Evolutionary conservation across 83 land plant species (phyloP).

Genomic region (Thuja plicata): DNA sequence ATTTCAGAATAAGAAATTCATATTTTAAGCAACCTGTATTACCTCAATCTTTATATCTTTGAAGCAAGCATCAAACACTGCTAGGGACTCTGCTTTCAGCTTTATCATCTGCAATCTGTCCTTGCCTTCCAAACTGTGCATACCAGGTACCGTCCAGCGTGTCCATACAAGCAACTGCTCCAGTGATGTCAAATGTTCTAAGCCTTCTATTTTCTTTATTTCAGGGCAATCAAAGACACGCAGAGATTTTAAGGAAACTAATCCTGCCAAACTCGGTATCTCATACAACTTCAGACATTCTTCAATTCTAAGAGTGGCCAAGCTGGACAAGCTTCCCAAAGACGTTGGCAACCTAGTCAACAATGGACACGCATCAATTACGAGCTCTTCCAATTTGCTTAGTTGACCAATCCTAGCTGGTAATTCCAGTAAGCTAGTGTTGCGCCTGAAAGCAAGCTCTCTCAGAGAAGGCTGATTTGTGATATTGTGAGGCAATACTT

Average conservation of each 20-base stretch:
- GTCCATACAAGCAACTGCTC: background rate
- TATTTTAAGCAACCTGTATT: background rate
- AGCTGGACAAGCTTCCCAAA: background rate
- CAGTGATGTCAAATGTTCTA: background rate
- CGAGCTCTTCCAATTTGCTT: background rate
- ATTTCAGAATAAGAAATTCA: background rate
- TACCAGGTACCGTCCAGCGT: background rate
- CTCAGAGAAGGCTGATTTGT: background rate
- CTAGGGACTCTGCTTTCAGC: background rate
- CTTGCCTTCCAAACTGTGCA: background rate
- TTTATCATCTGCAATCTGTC: background rate
- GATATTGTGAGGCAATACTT: background rate
- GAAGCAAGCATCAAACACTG: background rate
- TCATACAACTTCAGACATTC: background rate
- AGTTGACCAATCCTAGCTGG: background rate
- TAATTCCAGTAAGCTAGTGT: background rate
- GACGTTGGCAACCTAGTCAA: background rate
- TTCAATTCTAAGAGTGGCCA: background rate
- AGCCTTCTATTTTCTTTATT: background rate
- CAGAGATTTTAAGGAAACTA: background rate
- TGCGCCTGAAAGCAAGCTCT: accelerated
- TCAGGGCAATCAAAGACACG: background rate
- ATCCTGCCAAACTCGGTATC: background rate
- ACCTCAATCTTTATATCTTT: background rate
- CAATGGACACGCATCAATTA: background rate